These are phyloP conservation scores for Cladophialophora yegresii DNA, from an alignment of 2,329 filamentous ascomycete genomes.

Conservation along the genomic window DNA sequence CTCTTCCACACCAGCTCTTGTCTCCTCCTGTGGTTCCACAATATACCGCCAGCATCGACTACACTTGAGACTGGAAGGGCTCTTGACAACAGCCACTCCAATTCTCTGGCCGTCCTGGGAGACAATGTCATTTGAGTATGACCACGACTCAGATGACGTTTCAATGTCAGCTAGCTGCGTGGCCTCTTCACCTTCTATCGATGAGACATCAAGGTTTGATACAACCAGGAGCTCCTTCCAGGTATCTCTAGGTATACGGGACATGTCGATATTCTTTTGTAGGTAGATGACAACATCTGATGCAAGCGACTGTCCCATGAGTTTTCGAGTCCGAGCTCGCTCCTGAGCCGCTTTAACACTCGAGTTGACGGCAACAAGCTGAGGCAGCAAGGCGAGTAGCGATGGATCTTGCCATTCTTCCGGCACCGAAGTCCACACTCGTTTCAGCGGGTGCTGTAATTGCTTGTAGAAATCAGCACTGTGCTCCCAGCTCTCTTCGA, in stretches of 20 bases:
- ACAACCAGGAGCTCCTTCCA: slow-evolving; percentile 34
- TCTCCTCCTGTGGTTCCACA: slow-evolving; percentile 11
- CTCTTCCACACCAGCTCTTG: background rate
- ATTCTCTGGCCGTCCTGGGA: slow-evolving; percentile 13
- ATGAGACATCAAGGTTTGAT: slow-evolving; percentile 20
- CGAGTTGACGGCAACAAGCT: slow-evolving; percentile 55
- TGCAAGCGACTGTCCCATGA: slow-evolving; percentile 78
- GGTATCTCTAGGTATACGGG: slow-evolving; percentile 24
- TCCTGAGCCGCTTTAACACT: slow-evolving; percentile 75
- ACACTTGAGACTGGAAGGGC: slow-evolving; percentile 62
- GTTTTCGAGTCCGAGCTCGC: slow-evolving; percentile 67
- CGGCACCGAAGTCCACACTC: slow-evolving; percentile 41
- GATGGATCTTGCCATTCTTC: slow-evolving; percentile 39
- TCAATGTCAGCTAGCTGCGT: background rate
- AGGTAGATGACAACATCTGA: slow-evolving; percentile 58
- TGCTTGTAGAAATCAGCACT: slow-evolving; percentile 65
- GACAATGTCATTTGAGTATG: slow-evolving; percentile 21
- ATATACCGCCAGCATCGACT: slow-evolving; percentile 85
- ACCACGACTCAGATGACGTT: slow-evolving; percentile 17
- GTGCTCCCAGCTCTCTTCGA: slow-evolving; percentile 86
- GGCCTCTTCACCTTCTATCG: background rate
- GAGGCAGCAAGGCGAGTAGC: slow-evolving; percentile 37
- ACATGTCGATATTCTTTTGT: slow-evolving; percentile 13
- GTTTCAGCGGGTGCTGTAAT: slow-evolving; percentile 51
- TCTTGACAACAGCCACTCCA: slow-evolving; percentile 20